Percentiles rank a stretch among this genome's conserved stretches.
These are phyloP conservation scores for Populus tomentosa DNA, from an alignment of 441 rosid genomes.

Conservation along the genomic window DNA sequence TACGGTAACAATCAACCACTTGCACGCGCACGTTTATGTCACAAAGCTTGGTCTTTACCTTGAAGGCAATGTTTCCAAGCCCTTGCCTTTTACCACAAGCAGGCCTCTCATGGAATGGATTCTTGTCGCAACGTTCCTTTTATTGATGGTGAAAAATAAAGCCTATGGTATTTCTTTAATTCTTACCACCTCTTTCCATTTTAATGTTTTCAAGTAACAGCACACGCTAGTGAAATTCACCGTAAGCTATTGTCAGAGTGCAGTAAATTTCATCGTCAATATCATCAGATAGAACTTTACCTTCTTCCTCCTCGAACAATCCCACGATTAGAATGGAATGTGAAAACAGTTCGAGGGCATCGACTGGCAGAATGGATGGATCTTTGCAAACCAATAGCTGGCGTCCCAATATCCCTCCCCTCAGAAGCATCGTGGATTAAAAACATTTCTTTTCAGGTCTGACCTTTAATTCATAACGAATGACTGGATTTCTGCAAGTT, in stretches of 20 bases:
- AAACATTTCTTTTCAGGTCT: not conserved
- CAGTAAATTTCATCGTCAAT: not conserved
- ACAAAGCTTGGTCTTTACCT: too few relatives aligned
- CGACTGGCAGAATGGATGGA: not conserved
- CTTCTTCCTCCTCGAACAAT: not conserved
- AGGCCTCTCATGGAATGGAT: too few relatives aligned
- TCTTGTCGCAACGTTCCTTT: too few relatives aligned
- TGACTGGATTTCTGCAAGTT: not conserved
- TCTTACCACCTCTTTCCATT: too few relatives aligned
- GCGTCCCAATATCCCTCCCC: not conserved
- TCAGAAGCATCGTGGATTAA: not conserved
- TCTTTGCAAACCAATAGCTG: not conserved
- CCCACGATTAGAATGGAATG: not conserved
- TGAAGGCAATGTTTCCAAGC: too few relatives aligned
- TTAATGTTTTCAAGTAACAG: too few relatives aligned
- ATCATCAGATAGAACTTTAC: not conserved
- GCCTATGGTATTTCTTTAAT: too few relatives aligned
- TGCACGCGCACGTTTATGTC: too few relatives aligned
- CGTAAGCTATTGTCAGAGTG: not conserved
- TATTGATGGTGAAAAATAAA: too few relatives aligned
- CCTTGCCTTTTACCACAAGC: too few relatives aligned
- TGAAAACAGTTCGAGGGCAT: not conserved
- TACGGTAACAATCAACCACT: too few relatives aligned
- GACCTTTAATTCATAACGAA: not conserved
- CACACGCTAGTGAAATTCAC: too few relatives aligned